These are phyloP conservation scores for Theobroma grandiflorum DNA, from an alignment of 441 rosid species.

Conservation along the genomic window DNA sequence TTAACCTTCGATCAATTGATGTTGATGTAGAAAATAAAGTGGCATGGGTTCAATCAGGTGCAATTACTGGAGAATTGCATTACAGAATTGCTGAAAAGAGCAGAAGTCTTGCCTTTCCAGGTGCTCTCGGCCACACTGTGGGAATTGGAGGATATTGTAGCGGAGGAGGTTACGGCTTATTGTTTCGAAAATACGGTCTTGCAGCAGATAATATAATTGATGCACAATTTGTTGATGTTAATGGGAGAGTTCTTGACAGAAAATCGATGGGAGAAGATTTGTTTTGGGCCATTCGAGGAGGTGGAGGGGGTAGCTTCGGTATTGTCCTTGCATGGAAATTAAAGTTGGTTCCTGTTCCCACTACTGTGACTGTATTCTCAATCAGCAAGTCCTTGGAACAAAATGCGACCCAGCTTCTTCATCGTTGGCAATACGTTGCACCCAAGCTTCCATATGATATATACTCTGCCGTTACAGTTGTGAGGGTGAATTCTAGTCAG, in stretches of 20 bases:
- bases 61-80: slow-evolving; percentile 51
- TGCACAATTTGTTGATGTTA: slow-evolving; percentile 50
- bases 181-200: slow-evolving; percentile 54
- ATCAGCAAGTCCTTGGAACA: slow-evolving; percentile 44
- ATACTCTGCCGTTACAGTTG: slow-evolving; percentile 31
- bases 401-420: slow-evolving; percentile 39
- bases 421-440: slow-evolving; percentile 49
- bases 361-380: slow-evolving; percentile 42
- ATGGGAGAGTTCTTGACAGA: slow-evolving; percentile 51
- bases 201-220: slow-evolving; percentile 52
- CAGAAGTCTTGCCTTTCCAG: slow-evolving; percentile 51
- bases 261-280: slow-evolving; percentile 59
- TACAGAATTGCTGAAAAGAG: slow-evolving; percentile 51
- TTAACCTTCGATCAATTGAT: slow-evolving; percentile 40
- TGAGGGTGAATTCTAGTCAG: slow-evolving; percentile 17
- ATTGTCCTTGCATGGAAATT: slow-evolving; percentile 45
- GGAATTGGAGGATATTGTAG: slow-evolving; percentile 53
- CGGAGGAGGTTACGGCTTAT: slow-evolving; percentile 55
- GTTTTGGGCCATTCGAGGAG: slow-evolving; percentile 60
- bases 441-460: slow-evolving; percentile 48
- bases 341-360: slow-evolving; percentile 44
- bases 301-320: slow-evolving; percentile 62
- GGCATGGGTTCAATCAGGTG: slow-evolving; percentile 62
- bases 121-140: slow-evolving; percentile 48
- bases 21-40: slow-evolving; percentile 43